Conservation (phyloP, 331 rosid genomes). For the Quercus tomentella region DNA sequence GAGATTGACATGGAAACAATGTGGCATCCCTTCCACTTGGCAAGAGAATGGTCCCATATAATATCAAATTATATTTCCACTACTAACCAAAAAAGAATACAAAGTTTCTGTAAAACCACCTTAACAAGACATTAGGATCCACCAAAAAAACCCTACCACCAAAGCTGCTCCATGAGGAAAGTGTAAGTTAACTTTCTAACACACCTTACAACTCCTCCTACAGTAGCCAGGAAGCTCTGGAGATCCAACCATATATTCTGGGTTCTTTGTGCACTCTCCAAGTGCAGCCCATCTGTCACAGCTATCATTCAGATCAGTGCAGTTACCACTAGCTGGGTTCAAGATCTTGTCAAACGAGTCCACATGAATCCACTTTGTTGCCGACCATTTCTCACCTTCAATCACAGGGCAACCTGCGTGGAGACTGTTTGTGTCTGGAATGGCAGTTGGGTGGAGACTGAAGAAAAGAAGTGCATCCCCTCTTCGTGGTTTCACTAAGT, state of each 20-base stretch:
- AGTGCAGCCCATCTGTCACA: conserved; percentile 97
- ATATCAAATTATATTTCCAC: neutral
- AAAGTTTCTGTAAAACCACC: conserved; percentile 4
- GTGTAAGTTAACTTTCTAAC: conserved; percentile 31
- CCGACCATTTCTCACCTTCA: conserved; percentile 96
- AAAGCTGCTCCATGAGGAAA: conserved; percentile 5
- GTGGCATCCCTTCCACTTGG: neutral
- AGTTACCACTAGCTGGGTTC: conserved; percentile 38
- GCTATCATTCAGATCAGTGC: conserved; percentile 61
- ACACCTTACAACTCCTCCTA: conserved; percentile 71
- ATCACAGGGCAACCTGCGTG: conserved; percentile 92
- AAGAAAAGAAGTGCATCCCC: conserved; percentile 97
- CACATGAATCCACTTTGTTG: conserved; percentile 92
- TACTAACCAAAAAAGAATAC: neutral
- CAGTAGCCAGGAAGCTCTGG: conserved; percentile 87
- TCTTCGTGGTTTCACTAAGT: conserved; percentile 67
- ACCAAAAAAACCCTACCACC: neutral
- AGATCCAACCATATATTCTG: conserved; percentile 90
- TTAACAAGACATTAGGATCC: conserved; percentile 3
- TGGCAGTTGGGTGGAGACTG: conserved; percentile 67
- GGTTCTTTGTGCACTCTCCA: conserved; percentile 87
- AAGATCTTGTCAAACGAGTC: conserved; percentile 66
- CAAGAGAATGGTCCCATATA: neutral
- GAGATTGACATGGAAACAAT: neutral
- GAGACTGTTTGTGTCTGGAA: conserved; percentile 63